These are phyloP conservation scores for Gossypium gossypioides DNA, from an alignment of 441 rosid genomes.

Conservation along the genomic window DNA sequence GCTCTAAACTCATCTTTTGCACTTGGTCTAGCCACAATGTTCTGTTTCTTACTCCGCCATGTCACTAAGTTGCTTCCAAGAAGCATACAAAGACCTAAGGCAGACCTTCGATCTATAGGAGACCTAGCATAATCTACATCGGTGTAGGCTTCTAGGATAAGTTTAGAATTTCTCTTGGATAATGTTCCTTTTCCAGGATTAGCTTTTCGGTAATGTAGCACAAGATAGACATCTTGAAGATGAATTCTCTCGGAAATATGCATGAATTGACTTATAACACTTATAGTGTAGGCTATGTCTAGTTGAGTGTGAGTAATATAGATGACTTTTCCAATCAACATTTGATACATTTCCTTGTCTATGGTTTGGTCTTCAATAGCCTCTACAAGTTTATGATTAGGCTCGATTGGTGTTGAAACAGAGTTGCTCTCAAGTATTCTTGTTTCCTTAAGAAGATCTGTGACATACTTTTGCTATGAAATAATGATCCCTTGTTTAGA, in stretches of 20 bases:
- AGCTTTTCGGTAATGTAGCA: neutral
- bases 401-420: neutral
- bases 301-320: neutral
- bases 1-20: neutral
- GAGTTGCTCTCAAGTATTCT: neutral
- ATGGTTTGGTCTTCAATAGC: neutral
- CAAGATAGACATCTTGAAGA: neutral
- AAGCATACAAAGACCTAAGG: neutral
- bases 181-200: neutral
- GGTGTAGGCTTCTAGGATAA: neutral
- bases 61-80: neutral
- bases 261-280: neutral
- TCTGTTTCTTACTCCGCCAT: neutral
- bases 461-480: neutral
- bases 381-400: neutral
- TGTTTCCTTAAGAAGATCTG: neutral
- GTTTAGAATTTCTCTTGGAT: neutral
- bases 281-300: neutral
- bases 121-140: neutral
- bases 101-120: neutral
- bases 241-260: neutral
- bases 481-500: neutral
- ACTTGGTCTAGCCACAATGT: neutral
- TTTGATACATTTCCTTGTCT: neutral
- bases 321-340: neutral